Evolutionary conservation across 2,329 filamentous ascomycete species (phyloP).

Genomic region (Neonectria neomacrospora): DNA sequence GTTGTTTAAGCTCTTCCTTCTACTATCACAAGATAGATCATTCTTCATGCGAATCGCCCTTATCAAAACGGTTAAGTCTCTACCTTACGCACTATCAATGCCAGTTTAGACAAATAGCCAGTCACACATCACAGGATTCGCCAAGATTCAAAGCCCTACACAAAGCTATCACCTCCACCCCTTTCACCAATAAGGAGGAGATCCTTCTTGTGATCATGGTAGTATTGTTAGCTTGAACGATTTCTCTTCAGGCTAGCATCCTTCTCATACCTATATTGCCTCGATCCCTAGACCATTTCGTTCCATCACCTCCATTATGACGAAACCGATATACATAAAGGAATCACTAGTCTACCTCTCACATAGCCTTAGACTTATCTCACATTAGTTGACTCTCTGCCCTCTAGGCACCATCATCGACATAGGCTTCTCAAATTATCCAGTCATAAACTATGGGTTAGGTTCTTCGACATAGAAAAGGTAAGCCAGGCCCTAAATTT

Average conservation of each 20-base stretch:
- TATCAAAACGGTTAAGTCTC: not conserved
- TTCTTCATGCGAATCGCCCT: constrained; percentile 2
- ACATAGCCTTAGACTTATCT: not conserved
- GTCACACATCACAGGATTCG: not conserved
- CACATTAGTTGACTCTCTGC: not conserved
- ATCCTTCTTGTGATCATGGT: not conserved
- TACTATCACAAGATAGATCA: not conserved
- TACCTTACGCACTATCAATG: not conserved
- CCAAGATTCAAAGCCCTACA: not conserved
- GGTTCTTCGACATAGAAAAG: not conserved
- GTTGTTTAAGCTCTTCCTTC: not conserved
- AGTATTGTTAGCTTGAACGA: no score
- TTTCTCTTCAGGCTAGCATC: no score
- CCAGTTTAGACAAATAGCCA: not conserved
- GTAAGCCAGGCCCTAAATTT: not conserved
- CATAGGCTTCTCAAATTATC: no score
- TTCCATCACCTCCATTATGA: no score
- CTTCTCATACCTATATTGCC: no score
- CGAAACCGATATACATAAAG: not conserved
- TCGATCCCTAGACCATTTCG: no score
- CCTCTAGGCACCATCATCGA: not conserved
- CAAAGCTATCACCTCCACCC: not conserved
- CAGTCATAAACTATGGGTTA: not conserved
- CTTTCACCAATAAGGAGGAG: not conserved
- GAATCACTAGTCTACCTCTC: not conserved